phyloP scores from a whole-genome alignment of 768 basidiomycete species.

The Lepiota brunneoincarnata region DNA sequence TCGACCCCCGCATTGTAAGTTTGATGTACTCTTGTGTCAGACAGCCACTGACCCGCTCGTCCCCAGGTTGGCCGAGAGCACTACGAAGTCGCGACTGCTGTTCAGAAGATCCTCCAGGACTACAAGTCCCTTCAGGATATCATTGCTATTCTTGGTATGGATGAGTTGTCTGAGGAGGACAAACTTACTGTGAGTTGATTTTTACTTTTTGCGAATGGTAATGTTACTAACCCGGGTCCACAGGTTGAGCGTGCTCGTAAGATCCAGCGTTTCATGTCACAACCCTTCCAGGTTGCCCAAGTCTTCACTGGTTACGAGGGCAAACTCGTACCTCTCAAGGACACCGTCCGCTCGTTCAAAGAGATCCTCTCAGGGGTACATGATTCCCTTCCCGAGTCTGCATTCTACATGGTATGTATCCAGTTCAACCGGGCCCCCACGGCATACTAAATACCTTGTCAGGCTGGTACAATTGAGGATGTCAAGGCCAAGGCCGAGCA shows the following conservation, averaged over 20 bases:
- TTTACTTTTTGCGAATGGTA: background rate
- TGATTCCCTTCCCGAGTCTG: constrained; percentile 90
- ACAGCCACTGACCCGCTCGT: constrained; percentile 7
- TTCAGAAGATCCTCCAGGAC: constrained; percentile 96
- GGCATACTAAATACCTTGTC: constrained; percentile 1
- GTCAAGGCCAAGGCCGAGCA: constrained; percentile 97
- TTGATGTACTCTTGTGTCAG: background rate
- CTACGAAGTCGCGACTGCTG: constrained; percentile 94
- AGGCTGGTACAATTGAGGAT: constrained; percentile 93
- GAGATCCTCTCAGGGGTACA: constrained; percentile 91
- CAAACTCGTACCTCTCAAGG: constrained; percentile 94
- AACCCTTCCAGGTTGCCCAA: constrained; percentile 99
- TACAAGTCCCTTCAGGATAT: constrained; percentile 99
- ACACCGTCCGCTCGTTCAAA: constrained; percentile 95
- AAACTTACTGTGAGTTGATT: constrained; percentile 81
- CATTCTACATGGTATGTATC: constrained; percentile 87
- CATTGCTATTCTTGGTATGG: constrained; percentile 99
- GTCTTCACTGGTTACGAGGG: constrained; percentile 99
- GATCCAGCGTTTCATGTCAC: constrained; percentile 99
- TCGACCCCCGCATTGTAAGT: constrained; percentile 97
- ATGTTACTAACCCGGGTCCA: background rate
- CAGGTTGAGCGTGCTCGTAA: constrained; percentile 97
- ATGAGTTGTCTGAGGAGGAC: constrained; percentile 99
- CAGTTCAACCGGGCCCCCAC: background rate
- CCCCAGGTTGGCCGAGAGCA: constrained; percentile 83